Evolutionary conservation across 2,329 filamentous ascomycete genomes (phyloP).

Genomic region (Diaporthe citri): DNA sequence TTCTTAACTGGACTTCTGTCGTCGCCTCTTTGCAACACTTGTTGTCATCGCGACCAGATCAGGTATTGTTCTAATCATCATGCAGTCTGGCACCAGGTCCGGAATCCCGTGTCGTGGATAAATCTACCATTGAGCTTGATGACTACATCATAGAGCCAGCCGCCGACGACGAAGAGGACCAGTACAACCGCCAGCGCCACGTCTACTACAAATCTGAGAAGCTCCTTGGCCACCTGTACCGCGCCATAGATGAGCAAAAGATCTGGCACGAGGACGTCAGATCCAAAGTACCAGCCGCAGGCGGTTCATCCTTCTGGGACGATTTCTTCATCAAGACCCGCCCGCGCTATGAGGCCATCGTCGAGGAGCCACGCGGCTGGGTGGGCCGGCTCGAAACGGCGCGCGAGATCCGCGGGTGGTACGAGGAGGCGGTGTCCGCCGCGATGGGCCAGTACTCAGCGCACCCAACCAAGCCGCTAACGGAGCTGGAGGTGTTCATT

Average conservation of each 20-base stretch:
- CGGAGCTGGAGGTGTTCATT: conserved; percentile 67
- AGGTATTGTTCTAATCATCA: conserved; percentile 30
- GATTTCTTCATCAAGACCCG: conserved; percentile 51
- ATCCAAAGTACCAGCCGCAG: conserved; percentile 43
- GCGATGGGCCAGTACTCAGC: conserved; percentile 60
- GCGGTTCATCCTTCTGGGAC: conserved; percentile 58
- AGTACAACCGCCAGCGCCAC: conserved; percentile 56
- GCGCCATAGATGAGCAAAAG: conserved; percentile 77
- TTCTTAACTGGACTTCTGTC: not conserved
- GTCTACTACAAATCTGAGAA: conserved; percentile 77
- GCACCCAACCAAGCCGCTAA: conserved; percentile 57
- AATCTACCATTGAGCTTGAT: conserved; percentile 57
- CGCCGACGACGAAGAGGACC: conserved; percentile 60
- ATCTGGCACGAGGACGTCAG: conserved; percentile 70
- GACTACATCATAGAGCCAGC: conserved; percentile 43
- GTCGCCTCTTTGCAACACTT: fast-evolving
- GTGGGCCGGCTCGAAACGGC: conserved; percentile 52
- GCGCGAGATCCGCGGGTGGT: conserved; percentile 55
- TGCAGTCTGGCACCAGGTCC: conserved; percentile 61
- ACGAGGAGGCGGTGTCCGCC: conserved; percentile 57
- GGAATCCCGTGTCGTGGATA: conserved; percentile 58
- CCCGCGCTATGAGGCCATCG: conserved; percentile 47
- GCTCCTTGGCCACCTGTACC: conserved; percentile 77
- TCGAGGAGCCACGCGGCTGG: conserved; percentile 46
- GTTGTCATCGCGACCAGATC: fast-evolving